Evolutionary conservation across 2,329 filamentous ascomycete genomes (phyloP), one percentile per base, ranked within the genome.

Genomic region (Stemphylium beticola): DNA sequence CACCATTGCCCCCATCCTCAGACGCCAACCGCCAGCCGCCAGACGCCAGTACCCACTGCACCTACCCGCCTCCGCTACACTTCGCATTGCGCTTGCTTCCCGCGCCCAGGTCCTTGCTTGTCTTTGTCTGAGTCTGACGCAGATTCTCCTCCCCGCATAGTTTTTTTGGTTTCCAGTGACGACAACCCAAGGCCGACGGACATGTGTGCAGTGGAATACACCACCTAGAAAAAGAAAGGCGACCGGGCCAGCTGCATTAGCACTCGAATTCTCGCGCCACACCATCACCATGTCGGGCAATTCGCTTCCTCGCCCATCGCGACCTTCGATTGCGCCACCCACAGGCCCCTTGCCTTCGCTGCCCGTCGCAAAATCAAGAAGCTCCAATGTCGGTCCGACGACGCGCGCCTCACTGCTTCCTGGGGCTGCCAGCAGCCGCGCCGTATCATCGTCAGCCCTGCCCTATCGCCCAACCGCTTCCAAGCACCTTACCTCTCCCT

Each of bases 321-420:
- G 79, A 64, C 78, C 82, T 46, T 74, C 79, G 22, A 75, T 87
- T 65, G 88, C 87, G 54, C 89, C 91, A 43, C 89, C 91, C 14
- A 86, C 85, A 26, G 83, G 86, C 59, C 85, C 88, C 24, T 79
- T 95, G 20, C 91, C 92, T 38, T 87, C 90, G 38, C 79, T 96
- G 42, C 91, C 92, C 24, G 80, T 90, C 15, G 76, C 82, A 40
- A 95, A 92, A 76, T 86, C 88, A 34, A 84, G 90, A 58, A 88
- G 84, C 75, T 87, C 79, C 52, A 69, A 65, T 46, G 53, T 63
- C 37, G 62, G 67, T 50, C 65, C 73, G 48, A 63, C 72, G 11
- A 56, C 63, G 38, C 68, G 67, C 17, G 57, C 49, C 26, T 74
- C 72, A 41, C 54, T 71, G 39, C 67, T 75, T 15, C 67, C 72